Percentiles rank a stretch among this genome's conserved stretches.
Evolutionary conservation across 495 filamentous ascomycete species (phyloP).

Genomic region (Cercophora scortea): DNA sequence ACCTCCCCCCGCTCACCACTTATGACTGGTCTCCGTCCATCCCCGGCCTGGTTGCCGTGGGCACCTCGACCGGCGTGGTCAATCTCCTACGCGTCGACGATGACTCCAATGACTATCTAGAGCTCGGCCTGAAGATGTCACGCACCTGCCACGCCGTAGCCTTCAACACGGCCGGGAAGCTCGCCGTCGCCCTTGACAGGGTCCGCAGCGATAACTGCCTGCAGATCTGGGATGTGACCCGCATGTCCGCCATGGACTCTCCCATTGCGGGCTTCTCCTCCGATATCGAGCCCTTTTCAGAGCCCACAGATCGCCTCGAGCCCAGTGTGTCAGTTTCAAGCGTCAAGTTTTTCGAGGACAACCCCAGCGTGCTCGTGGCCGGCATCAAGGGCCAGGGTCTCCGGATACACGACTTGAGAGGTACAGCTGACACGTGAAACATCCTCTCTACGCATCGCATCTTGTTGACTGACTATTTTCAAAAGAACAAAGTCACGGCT

Average conservation of each 20-base stretch:
- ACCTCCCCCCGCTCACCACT: constrained; percentile 78
- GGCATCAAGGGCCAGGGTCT: constrained; percentile 82
- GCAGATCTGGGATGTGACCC: constrained; percentile 87
- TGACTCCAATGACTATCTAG: constrained; percentile 52
- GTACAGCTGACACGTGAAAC: no score
- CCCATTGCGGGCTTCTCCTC: constrained; percentile 26
- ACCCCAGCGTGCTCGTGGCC: constrained; percentile 72
- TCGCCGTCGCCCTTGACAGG: constrained; percentile 84
- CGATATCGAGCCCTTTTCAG: constrained; percentile 33
- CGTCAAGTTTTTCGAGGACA: constrained; percentile 81
- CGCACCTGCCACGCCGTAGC: constrained; percentile 87
- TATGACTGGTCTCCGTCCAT: constrained; percentile 87
- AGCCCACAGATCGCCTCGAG: constrained; percentile 65
- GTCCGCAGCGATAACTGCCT: constrained; percentile 89
- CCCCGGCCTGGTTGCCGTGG: constrained; percentile 69
- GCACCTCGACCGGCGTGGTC: constrained; percentile 76
- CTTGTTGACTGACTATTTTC: background rate
- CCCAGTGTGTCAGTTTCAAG: constrained; percentile 83
- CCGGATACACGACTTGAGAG: constrained; percentile 84
- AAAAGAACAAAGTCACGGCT: constrained; percentile 22
- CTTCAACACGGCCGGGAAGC: constrained; percentile 68
- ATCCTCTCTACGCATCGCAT: background rate
- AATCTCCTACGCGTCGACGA: constrained; percentile 71
- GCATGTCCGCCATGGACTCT: constrained; percentile 42
- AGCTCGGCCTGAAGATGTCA: constrained; percentile 75